Evolutionary conservation across 163 green algal genomes (phyloP).

Genomic region (Chlamydomonas reinhardtii): DNA sequence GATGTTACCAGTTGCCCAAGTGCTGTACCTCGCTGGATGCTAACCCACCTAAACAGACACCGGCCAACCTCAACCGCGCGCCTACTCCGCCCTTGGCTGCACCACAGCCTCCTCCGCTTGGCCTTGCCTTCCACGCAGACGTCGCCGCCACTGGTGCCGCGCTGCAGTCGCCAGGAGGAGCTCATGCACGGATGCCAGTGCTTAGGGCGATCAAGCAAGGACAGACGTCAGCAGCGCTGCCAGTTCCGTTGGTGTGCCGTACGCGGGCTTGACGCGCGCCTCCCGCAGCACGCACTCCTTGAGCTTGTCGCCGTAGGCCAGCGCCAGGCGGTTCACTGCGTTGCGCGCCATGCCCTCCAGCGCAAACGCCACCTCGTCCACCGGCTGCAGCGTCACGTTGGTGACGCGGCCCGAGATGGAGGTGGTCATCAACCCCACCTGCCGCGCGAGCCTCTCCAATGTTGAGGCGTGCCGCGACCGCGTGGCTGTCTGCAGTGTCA

Average conservation of each 20-base stretch:
- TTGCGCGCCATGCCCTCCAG: slow-evolving; percentile 50
- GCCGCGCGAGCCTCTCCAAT: slow-evolving; percentile 12
- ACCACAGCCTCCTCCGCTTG: too few species aligned
- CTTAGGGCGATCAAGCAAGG: background rate
- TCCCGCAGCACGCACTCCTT: slow-evolving; percentile 39
- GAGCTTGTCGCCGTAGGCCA: slow-evolving; percentile 52
- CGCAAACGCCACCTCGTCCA: slow-evolving; percentile 52
- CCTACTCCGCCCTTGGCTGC: too few species aligned
- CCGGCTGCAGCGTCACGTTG: slow-evolving; percentile 42
- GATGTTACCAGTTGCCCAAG: too few species aligned
- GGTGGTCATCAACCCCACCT: slow-evolving; percentile 13
- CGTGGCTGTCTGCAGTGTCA: background rate
- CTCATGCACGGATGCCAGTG: too few species aligned
- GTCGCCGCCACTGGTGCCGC: too few species aligned
- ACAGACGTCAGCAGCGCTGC: slow-evolving; percentile 5
- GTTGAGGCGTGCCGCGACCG: slow-evolving; percentile 12
- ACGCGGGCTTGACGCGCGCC: slow-evolving; percentile 41
- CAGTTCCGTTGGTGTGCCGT: slow-evolving; percentile 20
- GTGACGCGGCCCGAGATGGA: slow-evolving; percentile 14
- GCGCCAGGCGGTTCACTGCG: slow-evolving; percentile 45
- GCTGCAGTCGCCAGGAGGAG: too few species aligned
- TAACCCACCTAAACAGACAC: too few species aligned
- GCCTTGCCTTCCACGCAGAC: too few species aligned
- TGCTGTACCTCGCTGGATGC: too few species aligned
- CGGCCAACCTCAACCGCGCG: too few species aligned